phyloP scores from a whole-genome alignment of 2,329 filamentous ascomycete genomes.

The Fusarium dlaminii region DNA sequence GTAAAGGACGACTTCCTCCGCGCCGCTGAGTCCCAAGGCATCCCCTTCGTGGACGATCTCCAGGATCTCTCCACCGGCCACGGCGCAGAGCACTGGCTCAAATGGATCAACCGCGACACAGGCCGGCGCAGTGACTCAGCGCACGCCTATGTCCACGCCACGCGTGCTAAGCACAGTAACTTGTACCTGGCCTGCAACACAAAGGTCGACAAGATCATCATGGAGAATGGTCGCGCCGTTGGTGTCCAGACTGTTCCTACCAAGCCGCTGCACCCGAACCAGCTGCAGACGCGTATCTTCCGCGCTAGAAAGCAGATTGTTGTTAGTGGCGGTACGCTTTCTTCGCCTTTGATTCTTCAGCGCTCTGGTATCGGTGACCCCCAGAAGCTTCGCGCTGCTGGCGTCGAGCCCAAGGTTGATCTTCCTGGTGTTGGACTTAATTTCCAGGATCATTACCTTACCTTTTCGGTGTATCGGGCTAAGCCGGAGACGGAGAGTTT shows the following conservation, averaged over 20 bases:
- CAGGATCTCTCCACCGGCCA: conserved; percentile 75
- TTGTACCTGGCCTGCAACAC: conserved; percentile 79
- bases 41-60: conserved; percentile 77
- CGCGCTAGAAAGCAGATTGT: conserved; percentile 78
- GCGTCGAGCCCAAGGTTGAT: conserved; percentile 75
- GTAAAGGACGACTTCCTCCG: conserved; percentile 84
- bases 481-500: conserved; percentile 82
- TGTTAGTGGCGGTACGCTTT: conserved; percentile 76
- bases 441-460: conserved; percentile 81
- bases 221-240: conserved; percentile 76
- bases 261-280: conserved; percentile 70
- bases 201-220: conserved; percentile 80
- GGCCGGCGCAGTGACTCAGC: conserved; percentile 77
- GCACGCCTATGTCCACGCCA: conserved; percentile 81
- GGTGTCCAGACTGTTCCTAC: conserved; percentile 76
- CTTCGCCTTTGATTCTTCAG: conserved; percentile 79
- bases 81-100: conserved; percentile 84
- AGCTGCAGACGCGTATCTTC: conserved; percentile 65
- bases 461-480: conserved; percentile 75
- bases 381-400: conserved; percentile 73
- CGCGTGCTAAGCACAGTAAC: conserved; percentile 74
- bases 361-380: conserved; percentile 78
- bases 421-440: conserved; percentile 79
- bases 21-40: conserved; percentile 76
- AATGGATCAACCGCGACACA: conserved; percentile 78